Conservation (phyloP, 1,284 basidiomycete species). For the Leccinum glutinopallens region DNA sequence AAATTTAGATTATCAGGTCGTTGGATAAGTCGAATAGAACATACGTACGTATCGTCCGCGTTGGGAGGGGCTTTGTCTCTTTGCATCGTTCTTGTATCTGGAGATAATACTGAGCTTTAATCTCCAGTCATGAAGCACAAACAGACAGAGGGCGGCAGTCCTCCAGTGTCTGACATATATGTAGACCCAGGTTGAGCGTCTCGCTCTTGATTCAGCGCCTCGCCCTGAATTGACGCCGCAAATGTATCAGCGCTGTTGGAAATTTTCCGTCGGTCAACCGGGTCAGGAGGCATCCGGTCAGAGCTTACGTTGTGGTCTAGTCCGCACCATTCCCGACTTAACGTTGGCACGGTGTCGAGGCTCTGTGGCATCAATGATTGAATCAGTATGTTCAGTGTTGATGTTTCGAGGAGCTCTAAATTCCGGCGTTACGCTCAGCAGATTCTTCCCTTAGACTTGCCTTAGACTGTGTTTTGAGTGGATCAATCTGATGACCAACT, state of each 20-base stretch:
- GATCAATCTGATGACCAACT: neutral
- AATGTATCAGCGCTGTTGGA: neutral
- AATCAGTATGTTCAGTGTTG: neutral
- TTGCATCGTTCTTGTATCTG: conserved; percentile 3
- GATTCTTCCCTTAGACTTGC: too few species aligned
- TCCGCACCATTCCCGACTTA: neutral
- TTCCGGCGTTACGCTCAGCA: neutral
- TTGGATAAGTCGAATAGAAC: neutral
- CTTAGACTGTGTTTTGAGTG: neutral
- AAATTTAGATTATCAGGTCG: neutral
- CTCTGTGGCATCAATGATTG: neutral
- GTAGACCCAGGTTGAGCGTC: neutral
- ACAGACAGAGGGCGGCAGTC: neutral
- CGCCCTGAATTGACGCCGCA: neutral
- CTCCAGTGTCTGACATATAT: conserved; percentile 5
- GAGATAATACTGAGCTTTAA: neutral
- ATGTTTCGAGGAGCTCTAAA: neutral
- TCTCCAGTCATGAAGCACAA: neutral
- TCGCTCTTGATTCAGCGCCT: neutral
- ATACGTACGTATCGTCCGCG: conserved; percentile 2
- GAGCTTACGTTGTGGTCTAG: neutral
- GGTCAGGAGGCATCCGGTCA: neutral
- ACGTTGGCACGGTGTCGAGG: neutral
- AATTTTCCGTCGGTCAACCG: neutral
- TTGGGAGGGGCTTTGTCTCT: neutral